Conservation (phyloP, 805 yeast genomes). For the Monosporozyma siamensis region DNA sequence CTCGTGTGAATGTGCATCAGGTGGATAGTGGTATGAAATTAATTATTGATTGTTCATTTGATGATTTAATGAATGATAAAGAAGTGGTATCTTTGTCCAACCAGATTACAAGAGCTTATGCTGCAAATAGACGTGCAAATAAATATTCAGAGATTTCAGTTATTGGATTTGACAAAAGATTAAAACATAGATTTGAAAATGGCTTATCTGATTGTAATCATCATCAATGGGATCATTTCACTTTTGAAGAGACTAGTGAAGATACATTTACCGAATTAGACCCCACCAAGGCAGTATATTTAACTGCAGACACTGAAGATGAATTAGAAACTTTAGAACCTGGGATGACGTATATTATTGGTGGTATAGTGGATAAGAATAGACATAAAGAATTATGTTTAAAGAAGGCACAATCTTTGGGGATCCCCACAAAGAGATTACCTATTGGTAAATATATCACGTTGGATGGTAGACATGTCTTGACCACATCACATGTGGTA, state of each 20-base stretch:
- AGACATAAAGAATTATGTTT: constrained; percentile 74
- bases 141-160: constrained; percentile 51
- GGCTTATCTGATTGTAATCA: constrained; percentile 46
- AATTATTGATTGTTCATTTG: constrained; percentile 85
- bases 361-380: constrained; percentile 95
- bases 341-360: constrained; percentile 73
- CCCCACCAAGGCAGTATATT: constrained; percentile 44
- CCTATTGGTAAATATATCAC: constrained; percentile 83
- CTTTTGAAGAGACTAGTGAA: constrained; percentile 32
- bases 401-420: constrained; percentile 67
- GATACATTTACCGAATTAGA: constrained; percentile 26
- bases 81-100: constrained; percentile 60
- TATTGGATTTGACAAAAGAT: constrained; percentile 54
- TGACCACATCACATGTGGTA: constrained; percentile 93
- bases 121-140: constrained; percentile 58
- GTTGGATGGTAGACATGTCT: constrained; percentile 75
- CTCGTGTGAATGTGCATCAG: constrained; percentile 37
- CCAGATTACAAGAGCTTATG: constrained; percentile 76
- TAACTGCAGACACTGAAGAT: constrained; percentile 82
- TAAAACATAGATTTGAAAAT: constrained; percentile 60
- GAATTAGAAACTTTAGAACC: constrained; percentile 53
- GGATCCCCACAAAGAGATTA: constrained; percentile 62
- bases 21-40: constrained; percentile 41
- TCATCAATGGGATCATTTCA: constrained; percentile 57
- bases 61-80: constrained; percentile 75